A percentile compares a stretch with the other conserved stretches of the same genome.
These are phyloP conservation scores for Phytophthora pluvialis DNA, from an alignment of 352 stramenopile species.

Conservation along the genomic window DNA sequence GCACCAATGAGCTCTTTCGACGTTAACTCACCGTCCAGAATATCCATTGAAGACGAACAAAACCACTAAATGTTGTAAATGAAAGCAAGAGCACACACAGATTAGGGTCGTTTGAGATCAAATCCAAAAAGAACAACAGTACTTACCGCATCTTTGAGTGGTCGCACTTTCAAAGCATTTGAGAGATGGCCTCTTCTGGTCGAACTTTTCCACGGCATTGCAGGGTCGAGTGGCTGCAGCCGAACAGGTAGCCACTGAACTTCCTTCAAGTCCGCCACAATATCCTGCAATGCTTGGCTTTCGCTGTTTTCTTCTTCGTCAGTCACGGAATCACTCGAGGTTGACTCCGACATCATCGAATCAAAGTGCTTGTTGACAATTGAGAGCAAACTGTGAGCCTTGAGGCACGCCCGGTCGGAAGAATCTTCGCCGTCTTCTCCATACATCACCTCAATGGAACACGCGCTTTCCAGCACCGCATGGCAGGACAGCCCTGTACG, in stretches of 20 bases:
- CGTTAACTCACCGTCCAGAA: slow-evolving; percentile 60
- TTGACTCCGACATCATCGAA: slow-evolving; percentile 44
- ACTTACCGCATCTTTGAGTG: slow-evolving; percentile 67
- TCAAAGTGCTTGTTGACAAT: slow-evolving; percentile 86
- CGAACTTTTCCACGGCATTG: slow-evolving; percentile 65
- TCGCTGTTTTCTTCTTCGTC: slow-evolving; percentile 17
- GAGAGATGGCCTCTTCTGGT: slow-evolving; percentile 35
- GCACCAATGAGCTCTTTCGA: slow-evolving; percentile 58
- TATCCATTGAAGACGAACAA: slow-evolving; percentile 59
- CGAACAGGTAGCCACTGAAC: slow-evolving; percentile 54
- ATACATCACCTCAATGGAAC: slow-evolving; percentile 64
- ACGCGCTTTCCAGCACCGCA: slow-evolving; percentile 73
- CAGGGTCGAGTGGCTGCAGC: slow-evolving; percentile 32
- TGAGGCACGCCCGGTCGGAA: slow-evolving; percentile 38
- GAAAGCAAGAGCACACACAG: slow-evolving; percentile 9
- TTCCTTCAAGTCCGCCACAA: slow-evolving; percentile 42
- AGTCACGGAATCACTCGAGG: slow-evolving; percentile 11
- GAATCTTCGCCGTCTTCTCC: slow-evolving; percentile 21
- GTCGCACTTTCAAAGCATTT: slow-evolving; percentile 46
- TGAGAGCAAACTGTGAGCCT: slow-evolving; percentile 61
- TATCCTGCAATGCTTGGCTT: slow-evolving; percentile 27
- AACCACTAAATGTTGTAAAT: slow-evolving; percentile 51
- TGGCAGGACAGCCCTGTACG: slow-evolving; percentile 69
- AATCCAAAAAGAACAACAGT: slow-evolving; percentile 4
- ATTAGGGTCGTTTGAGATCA: slow-evolving; percentile 12